These are phyloP conservation scores for Colletotrichum chrysophilum DNA, from an alignment of 2,329 filamentous ascomycete genomes.

Conservation along the genomic window DNA sequence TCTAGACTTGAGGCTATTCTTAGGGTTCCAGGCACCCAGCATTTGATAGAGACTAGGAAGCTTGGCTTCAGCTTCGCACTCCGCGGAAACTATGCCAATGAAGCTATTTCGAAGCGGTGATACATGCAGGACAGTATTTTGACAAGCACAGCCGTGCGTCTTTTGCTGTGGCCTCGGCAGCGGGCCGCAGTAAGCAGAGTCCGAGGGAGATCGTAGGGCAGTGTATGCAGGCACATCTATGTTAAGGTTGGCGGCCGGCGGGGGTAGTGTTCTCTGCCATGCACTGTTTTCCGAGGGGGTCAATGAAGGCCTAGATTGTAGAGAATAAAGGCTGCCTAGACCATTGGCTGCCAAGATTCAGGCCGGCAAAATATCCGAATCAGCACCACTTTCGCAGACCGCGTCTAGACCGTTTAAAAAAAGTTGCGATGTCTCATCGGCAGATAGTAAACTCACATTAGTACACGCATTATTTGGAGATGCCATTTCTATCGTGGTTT, in stretches of 20 bases:
- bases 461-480: background rate
- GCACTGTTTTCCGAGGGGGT: background rate
- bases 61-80: background rate
- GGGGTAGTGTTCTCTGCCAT: background rate
- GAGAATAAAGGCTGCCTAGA: background rate
- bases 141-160: background rate
- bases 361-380: background rate
- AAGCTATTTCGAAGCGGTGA: background rate
- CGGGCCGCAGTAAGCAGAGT: background rate
- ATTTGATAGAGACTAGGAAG: background rate
- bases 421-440: background rate
- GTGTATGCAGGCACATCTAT: background rate
- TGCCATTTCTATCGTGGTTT: background rate
- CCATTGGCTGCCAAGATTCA: background rate
- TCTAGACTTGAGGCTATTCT: background rate
- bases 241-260: background rate
- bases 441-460: background rate
- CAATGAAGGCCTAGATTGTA: background rate
- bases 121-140: background rate
- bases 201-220: background rate
- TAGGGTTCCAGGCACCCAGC: background rate
- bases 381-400: background rate
- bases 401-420: background rate
- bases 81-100: background rate
- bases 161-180: background rate